Conservation (phyloP, 208 protist genomes). For the Vickermania spadyakhi region DNA sequence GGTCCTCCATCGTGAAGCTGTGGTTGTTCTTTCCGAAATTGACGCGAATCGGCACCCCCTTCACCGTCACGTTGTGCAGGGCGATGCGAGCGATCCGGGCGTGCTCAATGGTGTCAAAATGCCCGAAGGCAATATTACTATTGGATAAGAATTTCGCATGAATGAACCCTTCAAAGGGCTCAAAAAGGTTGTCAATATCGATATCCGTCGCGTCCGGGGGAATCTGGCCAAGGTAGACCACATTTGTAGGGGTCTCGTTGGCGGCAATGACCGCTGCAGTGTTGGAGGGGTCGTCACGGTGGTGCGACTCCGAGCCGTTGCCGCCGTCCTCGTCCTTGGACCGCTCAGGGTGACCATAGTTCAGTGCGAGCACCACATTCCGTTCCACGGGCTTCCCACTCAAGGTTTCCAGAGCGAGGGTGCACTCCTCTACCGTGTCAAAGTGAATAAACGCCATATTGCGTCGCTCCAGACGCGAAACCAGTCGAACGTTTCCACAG, state of each 20-base stretch:
- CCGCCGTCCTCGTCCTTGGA: too few species aligned
- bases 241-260: slow-evolving; percentile 73
- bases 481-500: slow-evolving; percentile 53
- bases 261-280: slow-evolving; percentile 28
- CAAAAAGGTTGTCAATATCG: slow-evolving; percentile 63
- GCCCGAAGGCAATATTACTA: slow-evolving; percentile 72
- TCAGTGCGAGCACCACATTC: slow-evolving; percentile 61
- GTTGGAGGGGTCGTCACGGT: slow-evolving; percentile 5
- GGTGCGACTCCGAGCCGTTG: slow-evolving; percentile 6
- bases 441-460: slow-evolving; percentile 85
- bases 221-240: slow-evolving; percentile 77
- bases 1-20: slow-evolving; percentile 54
- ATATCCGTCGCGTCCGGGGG: slow-evolving; percentile 44
- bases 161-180: slow-evolving; percentile 79
- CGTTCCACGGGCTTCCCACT: slow-evolving; percentile 49
- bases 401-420: slow-evolving; percentile 73
- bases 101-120: slow-evolving; percentile 69
- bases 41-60: slow-evolving; percentile 63
- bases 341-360: slow-evolving; percentile 70
- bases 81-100: slow-evolving; percentile 43
- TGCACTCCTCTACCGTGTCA: slow-evolving; percentile 73
- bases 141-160: slow-evolving; percentile 53
- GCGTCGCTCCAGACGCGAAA: slow-evolving; percentile 53
- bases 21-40: slow-evolving; percentile 83
- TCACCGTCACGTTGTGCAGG: slow-evolving; percentile 36